Percentiles rank a stretch among this genome's conserved stretches.
These are phyloP conservation scores for Capsicum rhomboideum DNA, from an alignment of 257 asterid genomes.

Conservation along the genomic window DNA sequence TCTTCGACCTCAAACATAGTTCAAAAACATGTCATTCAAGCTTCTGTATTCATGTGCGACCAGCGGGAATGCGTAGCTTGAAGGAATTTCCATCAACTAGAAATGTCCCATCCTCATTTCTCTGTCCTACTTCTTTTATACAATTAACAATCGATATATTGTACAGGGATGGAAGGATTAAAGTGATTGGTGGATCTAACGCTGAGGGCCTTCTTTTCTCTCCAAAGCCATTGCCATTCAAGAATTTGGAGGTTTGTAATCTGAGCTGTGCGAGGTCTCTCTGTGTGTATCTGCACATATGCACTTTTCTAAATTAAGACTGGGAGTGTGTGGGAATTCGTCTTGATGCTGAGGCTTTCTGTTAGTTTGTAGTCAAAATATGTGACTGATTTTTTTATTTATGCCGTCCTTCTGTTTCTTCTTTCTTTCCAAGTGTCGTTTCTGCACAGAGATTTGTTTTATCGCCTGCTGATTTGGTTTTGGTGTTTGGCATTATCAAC, in stretches of 20 bases:
- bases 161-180: slow-evolving; percentile 92
- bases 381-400: neutral
- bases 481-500: neutral
- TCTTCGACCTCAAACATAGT: neutral
- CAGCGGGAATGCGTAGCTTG: neutral
- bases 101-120: neutral
- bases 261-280: neutral
- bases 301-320: neutral
- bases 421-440: neutral
- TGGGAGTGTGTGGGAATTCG: neutral
- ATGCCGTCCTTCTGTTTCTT: neutral
- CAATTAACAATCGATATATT: slow-evolving; percentile 1
- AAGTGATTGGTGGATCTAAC: slow-evolving; percentile 79
- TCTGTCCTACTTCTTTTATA: neutral
- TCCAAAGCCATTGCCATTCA: slow-evolving; percentile 72
- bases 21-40: neutral
- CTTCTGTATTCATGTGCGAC: neutral
- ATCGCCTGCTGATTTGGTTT: neutral
- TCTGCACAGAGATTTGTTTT: neutral
- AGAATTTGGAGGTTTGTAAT: slow-evolving; percentile 74
- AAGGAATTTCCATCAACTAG: neutral
- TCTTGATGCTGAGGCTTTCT: neutral
- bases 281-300: neutral
- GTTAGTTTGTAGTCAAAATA: neutral
- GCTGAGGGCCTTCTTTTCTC: slow-evolving; percentile 82